Evolutionary conservation across 1,284 basidiomycete species (phyloP).

Genomic region (Pyrrhoderma noxium): DNA sequence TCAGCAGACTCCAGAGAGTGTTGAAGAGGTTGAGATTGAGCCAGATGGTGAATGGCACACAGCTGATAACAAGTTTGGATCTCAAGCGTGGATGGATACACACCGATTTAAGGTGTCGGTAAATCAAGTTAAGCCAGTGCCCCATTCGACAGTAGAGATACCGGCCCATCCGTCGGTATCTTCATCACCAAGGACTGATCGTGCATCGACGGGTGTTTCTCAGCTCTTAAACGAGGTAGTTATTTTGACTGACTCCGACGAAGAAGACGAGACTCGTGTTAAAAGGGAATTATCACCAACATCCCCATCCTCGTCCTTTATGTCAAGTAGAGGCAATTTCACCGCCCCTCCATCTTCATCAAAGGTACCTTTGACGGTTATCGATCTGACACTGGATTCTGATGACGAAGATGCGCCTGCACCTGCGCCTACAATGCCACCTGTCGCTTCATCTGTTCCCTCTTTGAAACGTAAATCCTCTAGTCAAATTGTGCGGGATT

Average conservation of each 20-base stretch:
- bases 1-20: constrained; percentile 63
- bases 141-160: not conserved
- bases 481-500: constrained; percentile 7
- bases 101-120: constrained; percentile 34
- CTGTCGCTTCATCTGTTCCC: no score
- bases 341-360: constrained; percentile 19
- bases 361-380: constrained; percentile 41
- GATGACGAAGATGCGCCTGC: constrained; percentile 50
- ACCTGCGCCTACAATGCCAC: constrained; percentile 18
- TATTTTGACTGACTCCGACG: constrained; percentile 65
- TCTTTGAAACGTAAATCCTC: constrained; percentile 25
- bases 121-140: not conserved
- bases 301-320: constrained; percentile 33
- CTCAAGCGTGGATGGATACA: constrained; percentile 55
- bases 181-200: constrained; percentile 25
- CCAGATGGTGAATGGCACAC: constrained; percentile 96
- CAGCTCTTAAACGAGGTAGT: constrained; percentile 36
- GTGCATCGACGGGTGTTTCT: constrained; percentile 15
- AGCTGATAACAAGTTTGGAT: constrained; percentile 77
- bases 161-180: constrained; percentile 21
- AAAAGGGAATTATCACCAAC: constrained; percentile 66
- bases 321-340: constrained; percentile 21
- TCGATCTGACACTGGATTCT: constrained; percentile 74
- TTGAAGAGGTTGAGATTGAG: constrained; percentile 92
- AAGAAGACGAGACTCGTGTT: constrained; percentile 66